Percentiles rank a stretch among this genome's conserved stretches.
phyloP scores from a whole-genome alignment of 1,284 basidiomycete genomes.

The Anthracocystis walkeri region DNA sequence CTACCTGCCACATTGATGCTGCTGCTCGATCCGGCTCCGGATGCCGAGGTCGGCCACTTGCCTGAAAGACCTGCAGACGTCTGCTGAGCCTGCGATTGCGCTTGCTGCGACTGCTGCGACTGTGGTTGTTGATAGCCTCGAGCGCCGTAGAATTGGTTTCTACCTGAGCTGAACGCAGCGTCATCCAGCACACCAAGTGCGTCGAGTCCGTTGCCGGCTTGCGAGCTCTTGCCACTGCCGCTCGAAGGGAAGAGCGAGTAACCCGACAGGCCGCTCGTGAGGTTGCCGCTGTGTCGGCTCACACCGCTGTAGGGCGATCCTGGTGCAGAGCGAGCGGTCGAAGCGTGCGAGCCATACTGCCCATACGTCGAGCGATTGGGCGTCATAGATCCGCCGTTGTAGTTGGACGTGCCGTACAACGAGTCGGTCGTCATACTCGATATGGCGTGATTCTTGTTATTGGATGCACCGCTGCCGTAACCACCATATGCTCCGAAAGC shows the following conservation, averaged over 20 bases:
- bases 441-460: conserved; percentile 17
- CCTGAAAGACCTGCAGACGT: conserved; percentile 1
- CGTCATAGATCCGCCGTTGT: conserved; percentile 39
- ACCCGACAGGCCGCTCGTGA: conserved; percentile 24
- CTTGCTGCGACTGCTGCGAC: conserved; percentile 12
- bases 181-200: conserved; percentile 44
- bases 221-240: conserved; percentile 23
- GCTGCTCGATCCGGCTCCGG: conserved; percentile 10
- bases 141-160: conserved; percentile 40
- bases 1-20: conserved; percentile 21
- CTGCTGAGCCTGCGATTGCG: conserved; percentile 15
- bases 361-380: conserved; percentile 35
- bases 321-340: conserved; percentile 40
- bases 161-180: conserved; percentile 20
- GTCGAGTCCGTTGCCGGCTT: conserved; percentile 29
- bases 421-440: conserved; percentile 36
- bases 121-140: conserved; percentile 31
- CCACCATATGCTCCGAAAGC: conserved; percentile 47
- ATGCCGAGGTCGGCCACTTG: conserved; percentile 25
- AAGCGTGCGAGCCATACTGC: conserved; percentile 30
- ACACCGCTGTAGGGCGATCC: conserved; percentile 52
- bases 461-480: conserved; percentile 17
- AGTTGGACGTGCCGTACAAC: conserved; percentile 38
- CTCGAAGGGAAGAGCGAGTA: conserved; percentile 50
- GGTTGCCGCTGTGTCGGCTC: conserved; percentile 34